phyloP scores from a whole-genome alignment of 2,329 filamentous ascomycete species.

The Ilyonectria mors-panacis region DNA sequence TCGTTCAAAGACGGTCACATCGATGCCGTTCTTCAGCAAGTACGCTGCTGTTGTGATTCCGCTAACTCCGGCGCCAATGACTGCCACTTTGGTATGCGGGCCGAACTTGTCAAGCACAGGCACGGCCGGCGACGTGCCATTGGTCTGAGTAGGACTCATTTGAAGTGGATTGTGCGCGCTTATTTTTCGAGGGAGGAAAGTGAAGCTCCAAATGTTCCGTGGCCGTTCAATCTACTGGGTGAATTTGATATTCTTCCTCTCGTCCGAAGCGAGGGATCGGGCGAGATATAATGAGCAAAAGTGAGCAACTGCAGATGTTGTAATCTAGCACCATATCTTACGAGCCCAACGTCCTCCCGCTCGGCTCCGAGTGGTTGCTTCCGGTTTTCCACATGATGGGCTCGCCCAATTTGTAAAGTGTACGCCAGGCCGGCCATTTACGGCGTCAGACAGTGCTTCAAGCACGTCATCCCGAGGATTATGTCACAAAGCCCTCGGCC shows the following conservation, averaged over 20 bases:
- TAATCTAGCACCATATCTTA: conserved; percentile 32
- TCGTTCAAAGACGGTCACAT: conserved; percentile 58
- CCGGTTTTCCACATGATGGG: not conserved
- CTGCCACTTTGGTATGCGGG: conserved; percentile 49
- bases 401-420: conserved; percentile 22
- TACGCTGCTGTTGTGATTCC: conserved; percentile 57
- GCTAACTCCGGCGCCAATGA: conserved; percentile 59
- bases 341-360: conserved; percentile 24
- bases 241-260: not conserved
- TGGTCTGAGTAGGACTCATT: conserved; percentile 38
- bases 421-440: conserved; percentile 14
- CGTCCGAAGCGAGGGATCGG: not conserved
- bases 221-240: not conserved
- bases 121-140: conserved; percentile 15
- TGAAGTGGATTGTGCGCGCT: no score
- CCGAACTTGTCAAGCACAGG: conserved; percentile 24
- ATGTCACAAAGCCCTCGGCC: conserved; percentile 39
- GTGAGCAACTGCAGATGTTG: conserved; percentile 15
- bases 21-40: conserved; percentile 52
- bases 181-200: no score
- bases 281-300: conserved; percentile 18
- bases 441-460: conserved; percentile 16
- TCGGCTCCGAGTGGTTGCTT: conserved; percentile 30
- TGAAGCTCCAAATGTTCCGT: no score
- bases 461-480: conserved; percentile 42